Evolutionary conservation across 345 rosid species (phyloP).

Genomic region (Clausena lansium): DNA sequence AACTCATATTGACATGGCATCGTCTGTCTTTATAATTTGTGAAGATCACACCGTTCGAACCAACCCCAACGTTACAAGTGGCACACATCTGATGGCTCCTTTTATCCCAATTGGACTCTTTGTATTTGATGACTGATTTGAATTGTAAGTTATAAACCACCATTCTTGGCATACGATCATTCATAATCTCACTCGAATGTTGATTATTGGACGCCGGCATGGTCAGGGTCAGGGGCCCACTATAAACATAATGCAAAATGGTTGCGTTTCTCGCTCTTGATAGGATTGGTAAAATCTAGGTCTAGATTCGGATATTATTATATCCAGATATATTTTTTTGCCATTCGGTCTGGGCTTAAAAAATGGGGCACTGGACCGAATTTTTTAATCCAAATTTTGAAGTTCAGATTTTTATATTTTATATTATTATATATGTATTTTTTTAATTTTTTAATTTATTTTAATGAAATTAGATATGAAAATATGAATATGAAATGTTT

Average conservation of each 20-base stretch:
- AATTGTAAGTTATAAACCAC: constrained; percentile 26
- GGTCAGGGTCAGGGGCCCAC: constrained; percentile 17
- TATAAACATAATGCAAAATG: not conserved
- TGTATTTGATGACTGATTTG: constrained; percentile 20
- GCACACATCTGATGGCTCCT: constrained; percentile 30
- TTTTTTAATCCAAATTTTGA: no score
- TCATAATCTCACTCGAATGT: constrained; percentile 26
- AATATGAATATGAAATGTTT: no score
- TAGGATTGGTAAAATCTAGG: no score
- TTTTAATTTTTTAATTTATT: no score
- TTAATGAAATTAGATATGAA: no score
- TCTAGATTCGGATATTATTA: no score
- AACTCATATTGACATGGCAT: constrained; percentile 18
- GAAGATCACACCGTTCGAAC: constrained; percentile 28
- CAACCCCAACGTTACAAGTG: constrained; percentile 25
- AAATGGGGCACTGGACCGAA: no score
- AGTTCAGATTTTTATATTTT: no score
- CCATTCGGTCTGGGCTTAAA: no score
- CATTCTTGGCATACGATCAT: constrained; percentile 24
- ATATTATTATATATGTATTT: no score
- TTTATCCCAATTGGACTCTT: constrained; percentile 25
- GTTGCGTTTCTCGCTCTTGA: no score
- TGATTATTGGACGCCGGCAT: constrained; percentile 9
- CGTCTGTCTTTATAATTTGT: not conserved
- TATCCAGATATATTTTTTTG: no score